phyloP scores from a whole-genome alignment of 495 filamentous ascomycete species.

The Penicillium angulare region DNA sequence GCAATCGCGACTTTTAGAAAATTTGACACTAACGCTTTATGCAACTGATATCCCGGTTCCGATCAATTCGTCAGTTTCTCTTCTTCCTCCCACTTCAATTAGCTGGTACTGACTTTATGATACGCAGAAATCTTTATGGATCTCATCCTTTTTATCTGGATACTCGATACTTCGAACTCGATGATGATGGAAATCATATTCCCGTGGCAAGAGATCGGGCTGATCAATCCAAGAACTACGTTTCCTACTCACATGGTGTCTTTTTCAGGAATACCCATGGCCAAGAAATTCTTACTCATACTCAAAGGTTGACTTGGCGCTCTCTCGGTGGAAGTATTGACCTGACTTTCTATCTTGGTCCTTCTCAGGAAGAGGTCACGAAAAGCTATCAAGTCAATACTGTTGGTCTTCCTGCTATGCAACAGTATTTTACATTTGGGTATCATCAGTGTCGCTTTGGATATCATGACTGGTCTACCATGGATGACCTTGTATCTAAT shows the following conservation, averaged over 20 bases:
- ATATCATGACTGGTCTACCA: conserved; percentile 56
- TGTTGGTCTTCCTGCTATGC: conserved; percentile 60
- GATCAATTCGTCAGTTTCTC: conserved; percentile 46
- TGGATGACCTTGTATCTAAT: conserved; percentile 56
- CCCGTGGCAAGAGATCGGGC: conserved; percentile 55
- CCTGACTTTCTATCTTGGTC: conserved; percentile 62
- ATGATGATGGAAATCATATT: conserved; percentile 49
- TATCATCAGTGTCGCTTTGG: conserved; percentile 68
- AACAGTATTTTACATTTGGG: conserved; percentile 61
- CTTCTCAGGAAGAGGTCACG: conserved; percentile 54
- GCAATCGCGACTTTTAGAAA: conserved; percentile 56
- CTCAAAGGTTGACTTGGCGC: conserved; percentile 73
- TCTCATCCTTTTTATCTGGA: conserved; percentile 63
- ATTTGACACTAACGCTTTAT: conserved; percentile 64
- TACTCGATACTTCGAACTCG: conserved; percentile 60
- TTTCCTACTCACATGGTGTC: conserved; percentile 60
- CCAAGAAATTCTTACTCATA: conserved; percentile 67
- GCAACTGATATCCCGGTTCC: conserved; percentile 67
- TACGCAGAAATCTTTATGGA: conserved; percentile 56
- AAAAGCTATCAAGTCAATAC: conserved; percentile 55
- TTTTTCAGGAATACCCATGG: conserved; percentile 68
- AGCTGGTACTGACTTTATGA: neutral
- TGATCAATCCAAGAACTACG: conserved; percentile 54
- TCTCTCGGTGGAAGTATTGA: conserved; percentile 63
- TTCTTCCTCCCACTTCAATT: neutral